Evolutionary conservation across 2,329 filamentous ascomycete genomes (phyloP).

Genomic region (Aspergillus neoniger): DNA sequence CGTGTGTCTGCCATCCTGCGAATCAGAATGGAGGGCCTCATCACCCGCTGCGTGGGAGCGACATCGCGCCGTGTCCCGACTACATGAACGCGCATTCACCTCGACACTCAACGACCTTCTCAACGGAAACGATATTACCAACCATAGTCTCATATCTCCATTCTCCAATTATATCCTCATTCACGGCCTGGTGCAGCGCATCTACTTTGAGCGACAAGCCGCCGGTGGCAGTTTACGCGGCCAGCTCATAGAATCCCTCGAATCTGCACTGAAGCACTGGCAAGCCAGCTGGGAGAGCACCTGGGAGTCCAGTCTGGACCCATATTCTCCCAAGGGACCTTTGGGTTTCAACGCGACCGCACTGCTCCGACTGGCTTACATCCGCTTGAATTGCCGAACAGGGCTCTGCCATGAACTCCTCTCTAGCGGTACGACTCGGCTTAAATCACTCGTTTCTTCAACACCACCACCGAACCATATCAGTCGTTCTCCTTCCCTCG

Average conservation of each 20-base stretch:
- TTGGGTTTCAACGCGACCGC: constrained; percentile 19
- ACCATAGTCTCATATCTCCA: constrained; percentile 34
- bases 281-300: constrained; percentile 40
- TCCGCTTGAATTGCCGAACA: constrained; percentile 9
- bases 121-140: not conserved
- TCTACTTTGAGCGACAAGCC: constrained; percentile 62
- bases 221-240: not conserved
- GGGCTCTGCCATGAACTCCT: constrained; percentile 9
- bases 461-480: not conserved
- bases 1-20: constrained; percentile 26
- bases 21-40: constrained; percentile 24
- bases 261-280: constrained; percentile 11
- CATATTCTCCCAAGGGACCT: constrained; percentile 8
- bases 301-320: constrained; percentile 50
- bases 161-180: constrained; percentile 69
- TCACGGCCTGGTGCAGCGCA: constrained; percentile 69
- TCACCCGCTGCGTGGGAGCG: not conserved
- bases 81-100: not conserved
- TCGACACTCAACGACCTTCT: not conserved
- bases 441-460: not conserved
- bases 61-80: not conserved
- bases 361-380: constrained; percentile 18
- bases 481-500: not conserved
- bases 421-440: not conserved
- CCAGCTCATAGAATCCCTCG: not conserved